Conservation (phyloP, 2,329 filamentous ascomycete species). For the Aspergillus brasiliensis region DNA sequence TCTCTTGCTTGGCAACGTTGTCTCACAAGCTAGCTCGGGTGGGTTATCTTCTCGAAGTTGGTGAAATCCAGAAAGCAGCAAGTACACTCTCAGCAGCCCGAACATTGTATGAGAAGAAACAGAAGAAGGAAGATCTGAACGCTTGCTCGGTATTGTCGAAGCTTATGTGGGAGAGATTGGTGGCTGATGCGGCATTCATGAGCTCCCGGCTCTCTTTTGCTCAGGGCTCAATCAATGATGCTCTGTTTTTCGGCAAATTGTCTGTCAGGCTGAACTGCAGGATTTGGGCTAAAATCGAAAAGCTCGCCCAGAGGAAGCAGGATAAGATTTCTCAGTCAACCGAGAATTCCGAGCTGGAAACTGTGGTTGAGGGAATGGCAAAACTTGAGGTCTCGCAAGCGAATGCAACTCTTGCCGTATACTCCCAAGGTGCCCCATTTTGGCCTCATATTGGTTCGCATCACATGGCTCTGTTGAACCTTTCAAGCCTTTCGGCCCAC, state of each 20-base stretch:
- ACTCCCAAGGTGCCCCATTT: slow-evolving; percentile 65
- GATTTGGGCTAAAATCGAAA: slow-evolving; percentile 56
- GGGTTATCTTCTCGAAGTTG: slow-evolving; percentile 71
- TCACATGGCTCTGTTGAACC: slow-evolving; percentile 69
- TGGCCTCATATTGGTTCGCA: slow-evolving; percentile 79
- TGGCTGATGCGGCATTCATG: slow-evolving; percentile 64
- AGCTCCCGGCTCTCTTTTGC: slow-evolving; percentile 68
- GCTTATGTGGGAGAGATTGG: slow-evolving; percentile 53
- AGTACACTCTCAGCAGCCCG: slow-evolving; percentile 35
- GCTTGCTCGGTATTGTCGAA: slow-evolving; percentile 43
- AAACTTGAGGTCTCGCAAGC: slow-evolving; percentile 43
- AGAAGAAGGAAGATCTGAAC: slow-evolving; percentile 32
- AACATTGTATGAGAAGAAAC: slow-evolving; percentile 35
- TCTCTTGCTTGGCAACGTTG: slow-evolving; percentile 51
- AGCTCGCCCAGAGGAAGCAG: slow-evolving; percentile 39
- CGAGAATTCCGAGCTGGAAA: slow-evolving; percentile 35
- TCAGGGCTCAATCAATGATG: slow-evolving; percentile 48
- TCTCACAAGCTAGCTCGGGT: slow-evolving; percentile 70
- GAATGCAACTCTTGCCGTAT: slow-evolving; percentile 46
- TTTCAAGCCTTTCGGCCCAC: slow-evolving; percentile 78
- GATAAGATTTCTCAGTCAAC: slow-evolving; percentile 27
- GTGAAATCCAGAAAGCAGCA: slow-evolving; percentile 63
- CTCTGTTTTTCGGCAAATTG: slow-evolving; percentile 52
- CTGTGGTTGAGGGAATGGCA: slow-evolving; percentile 41
- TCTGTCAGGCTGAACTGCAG: slow-evolving; percentile 53